phyloP scores from a whole-genome alignment of 1,284 basidiomycete genomes.

The Ceratobasidium sp. region DNA sequence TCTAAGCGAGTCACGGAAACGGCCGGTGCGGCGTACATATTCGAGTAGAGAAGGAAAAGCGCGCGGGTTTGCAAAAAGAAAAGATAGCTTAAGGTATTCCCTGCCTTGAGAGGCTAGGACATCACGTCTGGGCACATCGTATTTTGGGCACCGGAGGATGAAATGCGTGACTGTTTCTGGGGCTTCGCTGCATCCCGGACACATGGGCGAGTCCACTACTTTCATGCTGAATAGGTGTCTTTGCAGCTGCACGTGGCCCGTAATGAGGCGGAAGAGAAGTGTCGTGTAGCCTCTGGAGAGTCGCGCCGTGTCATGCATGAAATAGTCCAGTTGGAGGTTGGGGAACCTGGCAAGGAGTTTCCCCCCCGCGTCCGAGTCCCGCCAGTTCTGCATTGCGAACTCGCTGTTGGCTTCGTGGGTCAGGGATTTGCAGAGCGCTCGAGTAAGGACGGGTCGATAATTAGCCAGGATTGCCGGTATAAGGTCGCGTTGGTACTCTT shows the following conservation, averaged over 20 bases:
- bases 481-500: neutral
- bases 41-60: neutral
- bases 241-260: neutral
- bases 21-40: neutral
- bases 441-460: neutral
- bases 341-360: no score
- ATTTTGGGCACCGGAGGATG: neutral
- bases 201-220: neutral
- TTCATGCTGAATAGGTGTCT: neutral
- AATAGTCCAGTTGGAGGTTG: no score
- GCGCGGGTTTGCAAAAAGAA: neutral
- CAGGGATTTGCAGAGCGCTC: neutral
- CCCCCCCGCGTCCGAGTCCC: neutral
- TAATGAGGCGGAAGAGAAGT: neutral
- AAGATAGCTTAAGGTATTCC: neutral
- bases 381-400: neutral
- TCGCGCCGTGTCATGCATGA: no score
- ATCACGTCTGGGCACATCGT: neutral
- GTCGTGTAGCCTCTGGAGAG: no score
- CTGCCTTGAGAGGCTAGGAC: neutral
- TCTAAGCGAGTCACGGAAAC: neutral
- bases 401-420: neutral
- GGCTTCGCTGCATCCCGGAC: neutral
- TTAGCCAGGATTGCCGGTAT: neutral
- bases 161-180: slow-evolving; percentile 1